phyloP scores from a whole-genome alignment of 2,329 filamentous ascomycete species.

The Beauveria varroae region DNA sequence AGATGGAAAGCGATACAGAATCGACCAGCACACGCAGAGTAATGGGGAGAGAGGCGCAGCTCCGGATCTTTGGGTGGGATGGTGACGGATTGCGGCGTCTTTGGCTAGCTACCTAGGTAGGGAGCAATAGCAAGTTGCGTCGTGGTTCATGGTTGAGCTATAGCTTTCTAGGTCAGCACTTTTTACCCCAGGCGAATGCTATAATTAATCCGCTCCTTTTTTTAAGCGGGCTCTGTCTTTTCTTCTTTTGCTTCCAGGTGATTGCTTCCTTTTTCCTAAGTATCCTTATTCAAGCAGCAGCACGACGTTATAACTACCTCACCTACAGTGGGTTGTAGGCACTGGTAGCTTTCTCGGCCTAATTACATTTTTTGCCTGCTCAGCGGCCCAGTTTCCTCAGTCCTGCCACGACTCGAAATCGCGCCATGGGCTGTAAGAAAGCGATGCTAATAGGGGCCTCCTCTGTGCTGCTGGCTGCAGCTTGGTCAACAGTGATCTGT shows the following conservation, averaged over 20 bases:
- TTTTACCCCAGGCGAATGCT: neutral
- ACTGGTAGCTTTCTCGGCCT: neutral
- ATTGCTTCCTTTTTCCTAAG: neutral
- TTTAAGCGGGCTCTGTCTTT: neutral
- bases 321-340: no score
- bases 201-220: neutral
- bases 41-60: constrained; percentile 12
- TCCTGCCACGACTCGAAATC: neutral
- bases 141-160: neutral
- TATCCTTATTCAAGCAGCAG: neutral
- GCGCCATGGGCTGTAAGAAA: neutral
- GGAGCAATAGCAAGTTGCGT: neutral
- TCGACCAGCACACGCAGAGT: constrained; percentile 13
- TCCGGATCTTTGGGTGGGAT: constrained; percentile 6
- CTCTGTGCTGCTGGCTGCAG: neutral
- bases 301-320: neutral
- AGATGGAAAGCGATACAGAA: constrained; percentile 15
- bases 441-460: neutral
- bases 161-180: neutral
- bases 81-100: constrained; percentile 7
- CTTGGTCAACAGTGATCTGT: no score
- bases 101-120: neutral
- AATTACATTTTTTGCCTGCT: neutral
- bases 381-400: neutral
- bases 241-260: neutral